These are phyloP conservation scores for Ilyonectria mors-panacis DNA, from an alignment of 2,329 filamentous ascomycete genomes.

Conservation along the genomic window DNA sequence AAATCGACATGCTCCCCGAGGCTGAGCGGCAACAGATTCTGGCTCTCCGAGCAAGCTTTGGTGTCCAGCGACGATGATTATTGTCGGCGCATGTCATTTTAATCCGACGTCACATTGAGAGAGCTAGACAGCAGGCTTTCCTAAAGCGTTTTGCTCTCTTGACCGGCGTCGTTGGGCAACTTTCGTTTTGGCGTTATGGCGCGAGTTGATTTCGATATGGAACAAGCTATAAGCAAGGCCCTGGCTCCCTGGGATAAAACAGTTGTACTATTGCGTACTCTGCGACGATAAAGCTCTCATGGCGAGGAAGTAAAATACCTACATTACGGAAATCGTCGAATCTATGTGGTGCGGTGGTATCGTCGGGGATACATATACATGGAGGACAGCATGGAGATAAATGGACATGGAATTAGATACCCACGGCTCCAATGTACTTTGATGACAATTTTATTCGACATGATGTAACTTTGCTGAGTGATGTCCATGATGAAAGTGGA, in stretches of 20 bases:
- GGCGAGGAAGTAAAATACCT: conserved; percentile 5
- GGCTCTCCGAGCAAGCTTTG: conserved; percentile 77
- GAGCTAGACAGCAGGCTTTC: neutral
- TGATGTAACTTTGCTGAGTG: neutral
- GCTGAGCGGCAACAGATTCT: conserved; percentile 85
- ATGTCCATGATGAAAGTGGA: neutral
- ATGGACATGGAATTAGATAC: conserved; percentile 33
- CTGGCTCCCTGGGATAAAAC: conserved; percentile 13
- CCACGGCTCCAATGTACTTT: conserved; percentile 29
- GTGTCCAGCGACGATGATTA: conserved; percentile 56
- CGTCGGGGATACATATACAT: conserved; percentile 2
- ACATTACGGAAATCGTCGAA: neutral
- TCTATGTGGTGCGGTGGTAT: conserved; percentile 9
- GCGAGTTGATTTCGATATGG: conserved; percentile 21
- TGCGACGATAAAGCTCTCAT: conserved; percentile 1
- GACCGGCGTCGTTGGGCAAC: conserved; percentile 11
- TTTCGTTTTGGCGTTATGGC: conserved; percentile 40
- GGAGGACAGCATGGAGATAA: conserved; percentile 14
- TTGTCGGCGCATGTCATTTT: conserved; percentile 8
- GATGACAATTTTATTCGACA: conserved; percentile 9
- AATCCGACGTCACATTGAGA: neutral
- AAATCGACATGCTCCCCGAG: conserved; percentile 84
- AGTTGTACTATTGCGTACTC: conserved; percentile 1
- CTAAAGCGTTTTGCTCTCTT: neutral
- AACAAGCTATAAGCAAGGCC: conserved; percentile 4